Conservation (phyloP, 2,329 filamentous ascomycete species). For the Cladosporium sp. region DNA sequence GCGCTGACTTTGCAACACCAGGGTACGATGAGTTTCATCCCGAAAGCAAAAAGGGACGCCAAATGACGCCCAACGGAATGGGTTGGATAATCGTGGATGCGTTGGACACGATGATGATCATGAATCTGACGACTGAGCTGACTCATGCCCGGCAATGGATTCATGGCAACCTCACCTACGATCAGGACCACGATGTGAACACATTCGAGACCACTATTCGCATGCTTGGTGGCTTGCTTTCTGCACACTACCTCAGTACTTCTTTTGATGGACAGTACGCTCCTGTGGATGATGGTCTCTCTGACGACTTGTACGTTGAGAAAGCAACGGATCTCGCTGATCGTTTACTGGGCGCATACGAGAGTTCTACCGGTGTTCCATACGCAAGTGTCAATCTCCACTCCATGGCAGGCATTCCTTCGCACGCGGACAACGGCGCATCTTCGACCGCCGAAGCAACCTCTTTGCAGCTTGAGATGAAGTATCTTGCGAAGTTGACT, state of each 20-base stretch:
- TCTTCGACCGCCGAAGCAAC: conserved; percentile 93
- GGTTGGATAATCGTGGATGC: conserved; percentile 99
- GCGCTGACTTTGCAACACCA: not conserved
- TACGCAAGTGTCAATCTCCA: conserved; percentile 87
- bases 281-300: conserved; percentile 66
- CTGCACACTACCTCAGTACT: conserved; percentile 91
- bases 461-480: conserved; percentile 91
- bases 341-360: conserved; percentile 79
- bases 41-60: conserved; percentile 68
- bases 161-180: conserved; percentile 71
- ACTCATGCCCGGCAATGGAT: conserved; percentile 88
- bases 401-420: conserved; percentile 69
- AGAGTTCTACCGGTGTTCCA: conserved; percentile 80
- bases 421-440: conserved; percentile 79
- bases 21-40: conserved; percentile 84
- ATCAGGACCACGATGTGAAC: conserved; percentile 92
- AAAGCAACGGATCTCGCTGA: conserved; percentile 93
- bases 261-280: conserved; percentile 69
- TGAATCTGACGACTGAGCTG: conserved; percentile 89
- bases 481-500: conserved; percentile 91
- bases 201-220: conserved; percentile 98
- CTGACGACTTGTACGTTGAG: conserved; percentile 91
- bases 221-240: conserved; percentile 89
- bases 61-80: conserved; percentile 85
- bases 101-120: conserved; percentile 93